These are phyloP conservation scores for Canavalia gladiata DNA, from an alignment of 306 rosid genomes.

Conservation along the genomic window DNA sequence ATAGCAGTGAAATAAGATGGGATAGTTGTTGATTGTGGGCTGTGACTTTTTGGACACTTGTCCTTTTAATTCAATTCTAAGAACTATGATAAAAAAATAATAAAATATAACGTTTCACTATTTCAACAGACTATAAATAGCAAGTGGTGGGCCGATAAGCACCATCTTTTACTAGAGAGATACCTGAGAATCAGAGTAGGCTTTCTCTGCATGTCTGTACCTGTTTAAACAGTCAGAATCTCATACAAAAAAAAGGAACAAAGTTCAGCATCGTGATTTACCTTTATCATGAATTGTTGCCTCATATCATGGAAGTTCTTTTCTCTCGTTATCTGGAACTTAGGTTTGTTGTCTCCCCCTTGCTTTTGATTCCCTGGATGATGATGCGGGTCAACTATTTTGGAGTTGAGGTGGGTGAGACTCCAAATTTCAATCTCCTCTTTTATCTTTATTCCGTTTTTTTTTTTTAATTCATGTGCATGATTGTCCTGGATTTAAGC, in stretches of 20 bases:
- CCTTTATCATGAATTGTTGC: background rate
- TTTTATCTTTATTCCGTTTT: background rate
- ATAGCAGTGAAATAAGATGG: background rate
- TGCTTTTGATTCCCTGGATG: background rate
- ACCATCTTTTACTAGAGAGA: no score
- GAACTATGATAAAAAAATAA: no score
- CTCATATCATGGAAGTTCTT: background rate
- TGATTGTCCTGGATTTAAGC: background rate
- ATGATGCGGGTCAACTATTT: background rate
- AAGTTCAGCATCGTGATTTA: background rate
- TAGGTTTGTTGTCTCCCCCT: background rate
- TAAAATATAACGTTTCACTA: no score
- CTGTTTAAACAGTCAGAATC: background rate
- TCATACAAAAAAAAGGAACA: no score
- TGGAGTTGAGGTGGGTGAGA: conserved; percentile 1
- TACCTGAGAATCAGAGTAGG: no score
- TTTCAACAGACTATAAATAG: no score
- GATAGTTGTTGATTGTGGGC: no score
- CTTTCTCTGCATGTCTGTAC: no score
- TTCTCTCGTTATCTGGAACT: background rate
- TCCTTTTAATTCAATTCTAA: no score
- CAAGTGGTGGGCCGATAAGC: no score
- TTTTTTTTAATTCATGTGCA: background rate
- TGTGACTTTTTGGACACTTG: no score
- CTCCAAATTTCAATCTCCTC: background rate